These are phyloP conservation scores for Metroxylon sagu DNA, from an alignment of 176 grass and related monocot species.

Conservation along the genomic window DNA sequence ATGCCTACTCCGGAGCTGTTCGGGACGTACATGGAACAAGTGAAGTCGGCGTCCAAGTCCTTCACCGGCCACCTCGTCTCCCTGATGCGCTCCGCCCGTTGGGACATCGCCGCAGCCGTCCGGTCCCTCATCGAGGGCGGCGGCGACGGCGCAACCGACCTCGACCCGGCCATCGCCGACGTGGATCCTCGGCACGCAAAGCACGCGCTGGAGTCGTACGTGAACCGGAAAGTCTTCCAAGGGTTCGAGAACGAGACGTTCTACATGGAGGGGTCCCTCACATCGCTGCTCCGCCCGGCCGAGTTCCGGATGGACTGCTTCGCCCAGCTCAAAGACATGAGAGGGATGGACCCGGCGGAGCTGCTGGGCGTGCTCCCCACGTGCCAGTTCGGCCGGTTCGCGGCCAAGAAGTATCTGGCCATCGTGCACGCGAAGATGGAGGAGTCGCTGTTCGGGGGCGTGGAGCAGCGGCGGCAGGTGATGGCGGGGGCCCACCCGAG, in stretches of 20 bases:
- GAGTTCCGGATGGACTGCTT: constrained; percentile 65
- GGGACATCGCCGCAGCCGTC: constrained; percentile 54
- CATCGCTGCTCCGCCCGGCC: constrained; percentile 71
- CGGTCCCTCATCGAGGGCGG: constrained; percentile 45
- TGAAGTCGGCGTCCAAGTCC: constrained; percentile 52
- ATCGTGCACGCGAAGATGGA: constrained; percentile 49
- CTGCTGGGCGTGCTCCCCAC: constrained; percentile 78
- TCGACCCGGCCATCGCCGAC: constrained; percentile 4
- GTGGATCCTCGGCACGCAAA: constrained; percentile 47
- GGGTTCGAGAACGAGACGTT: constrained; percentile 97
- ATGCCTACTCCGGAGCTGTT: constrained; percentile 62
- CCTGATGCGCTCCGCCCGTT: constrained; percentile 47
- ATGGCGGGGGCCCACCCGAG: constrained; percentile 54
- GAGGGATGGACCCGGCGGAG: constrained; percentile 85
- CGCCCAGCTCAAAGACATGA: constrained; percentile 83
- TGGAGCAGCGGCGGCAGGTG: constrained; percentile 46
- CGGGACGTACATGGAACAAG: constrained; percentile 45
- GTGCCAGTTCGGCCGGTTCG: constrained; percentile 78
- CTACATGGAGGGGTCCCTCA: constrained; percentile 92
- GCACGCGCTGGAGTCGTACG: constrained; percentile 78
- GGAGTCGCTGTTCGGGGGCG: constrained; percentile 49
- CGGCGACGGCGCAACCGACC: constrained; percentile 1
- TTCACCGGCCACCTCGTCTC: constrained; percentile 63
- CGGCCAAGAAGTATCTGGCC: constrained; percentile 49
- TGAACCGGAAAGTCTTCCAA: constrained; percentile 51